A percentile compares a stretch with the other conserved stretches of the same genome.
Conservation (phyloP, 306 rosid genomes). For the Datisca glomerata region DNA sequence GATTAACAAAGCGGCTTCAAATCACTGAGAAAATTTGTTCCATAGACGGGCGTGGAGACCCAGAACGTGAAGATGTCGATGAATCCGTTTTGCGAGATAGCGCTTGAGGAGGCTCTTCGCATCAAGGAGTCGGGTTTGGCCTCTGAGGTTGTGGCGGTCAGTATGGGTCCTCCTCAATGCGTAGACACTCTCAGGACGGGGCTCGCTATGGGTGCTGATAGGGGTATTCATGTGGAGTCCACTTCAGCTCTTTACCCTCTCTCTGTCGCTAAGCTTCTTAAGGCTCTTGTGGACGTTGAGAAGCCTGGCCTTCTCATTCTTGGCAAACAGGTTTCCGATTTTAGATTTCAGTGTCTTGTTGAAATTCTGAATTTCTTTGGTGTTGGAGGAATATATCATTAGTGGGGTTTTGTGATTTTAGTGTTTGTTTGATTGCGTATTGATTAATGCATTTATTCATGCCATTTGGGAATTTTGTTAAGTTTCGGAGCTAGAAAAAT, state of each 20-base stretch:
- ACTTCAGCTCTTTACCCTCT: constrained; percentile 42
- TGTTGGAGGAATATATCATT: too few species aligned
- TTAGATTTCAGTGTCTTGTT: too few species aligned
- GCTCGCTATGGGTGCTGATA: constrained; percentile 88
- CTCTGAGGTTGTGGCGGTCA: constrained; percentile 81
- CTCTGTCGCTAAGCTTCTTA: constrained; percentile 65
- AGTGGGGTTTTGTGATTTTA: too few species aligned
- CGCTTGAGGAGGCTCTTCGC: constrained; percentile 83
- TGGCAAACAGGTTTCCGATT: constrained; percentile 60
- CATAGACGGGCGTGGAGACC: constrained; percentile 77
- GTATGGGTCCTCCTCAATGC: constrained; percentile 66
- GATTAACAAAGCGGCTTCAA: too few species aligned
- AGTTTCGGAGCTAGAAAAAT: too few species aligned
- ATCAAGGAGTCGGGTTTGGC: constrained; percentile 68
- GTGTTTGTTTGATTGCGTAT: too few species aligned
- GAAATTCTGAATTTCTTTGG: too few species aligned
- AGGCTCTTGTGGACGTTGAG: constrained; percentile 63
- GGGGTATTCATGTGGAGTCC: constrained; percentile 76
- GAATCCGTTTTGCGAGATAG: constrained; percentile 97
- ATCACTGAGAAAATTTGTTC: background rate
- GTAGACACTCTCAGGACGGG: constrained; percentile 77
- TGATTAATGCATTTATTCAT: too few species aligned
- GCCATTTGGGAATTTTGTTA: too few species aligned
- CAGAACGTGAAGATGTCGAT: constrained; percentile 98
- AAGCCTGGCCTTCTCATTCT: constrained; percentile 72